phyloP scores from a whole-genome alignment of 495 filamentous ascomycete species.

The Podospora pseudoanserina region DNA sequence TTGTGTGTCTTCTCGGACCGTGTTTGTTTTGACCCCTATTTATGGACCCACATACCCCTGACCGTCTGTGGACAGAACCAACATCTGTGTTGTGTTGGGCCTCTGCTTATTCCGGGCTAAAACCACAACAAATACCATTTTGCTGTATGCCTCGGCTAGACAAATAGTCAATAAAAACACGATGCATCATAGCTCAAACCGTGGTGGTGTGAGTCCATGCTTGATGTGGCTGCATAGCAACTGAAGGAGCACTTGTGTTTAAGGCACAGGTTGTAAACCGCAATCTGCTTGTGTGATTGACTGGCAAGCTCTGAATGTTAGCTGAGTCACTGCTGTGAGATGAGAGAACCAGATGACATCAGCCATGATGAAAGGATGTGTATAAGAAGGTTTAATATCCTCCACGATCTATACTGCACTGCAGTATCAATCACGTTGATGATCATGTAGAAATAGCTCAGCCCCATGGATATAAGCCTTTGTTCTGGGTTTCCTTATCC shows the following conservation, averaged over 20 bases:
- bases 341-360: too few relatives aligned
- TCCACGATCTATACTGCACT: too few relatives aligned
- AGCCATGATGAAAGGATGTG: too few relatives aligned
- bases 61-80: not conserved
- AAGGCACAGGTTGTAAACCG: not conserved
- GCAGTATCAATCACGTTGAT: too few relatives aligned
- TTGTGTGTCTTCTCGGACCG: not conserved
- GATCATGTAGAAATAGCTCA: too few relatives aligned
- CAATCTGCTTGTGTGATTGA: not conserved
- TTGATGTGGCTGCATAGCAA: not conserved
- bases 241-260: not conserved
- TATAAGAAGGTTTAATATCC: too few relatives aligned
- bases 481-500: too few relatives aligned
- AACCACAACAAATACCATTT: not conserved
- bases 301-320: not conserved
- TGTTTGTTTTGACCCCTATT: not conserved
- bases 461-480: too few relatives aligned
- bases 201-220: not conserved
- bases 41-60: not conserved
- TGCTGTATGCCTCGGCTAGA: not conserved
- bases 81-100: not conserved
- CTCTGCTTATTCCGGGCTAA: not conserved
- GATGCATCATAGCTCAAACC: not conserved
- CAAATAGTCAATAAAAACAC: not conserved
- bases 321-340: not conserved